A percentile compares a stretch with the other conserved stretches of the same genome.
These are phyloP conservation scores for Rubroboletus satanas DNA, from an alignment of 768 basidiomycete species.

Conservation along the genomic window DNA sequence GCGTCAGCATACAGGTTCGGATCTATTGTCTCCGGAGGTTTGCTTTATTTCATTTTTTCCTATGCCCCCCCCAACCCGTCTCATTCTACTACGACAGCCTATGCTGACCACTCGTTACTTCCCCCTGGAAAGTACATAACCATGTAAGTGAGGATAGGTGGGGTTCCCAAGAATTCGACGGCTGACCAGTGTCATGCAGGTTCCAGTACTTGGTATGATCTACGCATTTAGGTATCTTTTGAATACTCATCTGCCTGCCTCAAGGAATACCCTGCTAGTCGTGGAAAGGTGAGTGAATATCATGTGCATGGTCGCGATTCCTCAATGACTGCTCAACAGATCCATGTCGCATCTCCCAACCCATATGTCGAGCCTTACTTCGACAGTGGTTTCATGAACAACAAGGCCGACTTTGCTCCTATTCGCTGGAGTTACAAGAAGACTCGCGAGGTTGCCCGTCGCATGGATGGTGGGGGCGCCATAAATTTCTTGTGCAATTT, in stretches of 20 bases:
- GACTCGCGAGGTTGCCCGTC: conserved; percentile 65
- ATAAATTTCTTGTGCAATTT: not conserved
- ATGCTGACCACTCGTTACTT: conserved; percentile 66
- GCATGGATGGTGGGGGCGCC: conserved; percentile 56
- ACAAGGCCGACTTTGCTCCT: conserved; percentile 73
- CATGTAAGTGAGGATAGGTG: conserved; percentile 39
- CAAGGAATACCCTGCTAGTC: conserved; percentile 65
- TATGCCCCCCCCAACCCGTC: not conserved
- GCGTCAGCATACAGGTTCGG: conserved; percentile 42
- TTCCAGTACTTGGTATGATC: conserved; percentile 57
- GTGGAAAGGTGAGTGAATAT: conserved; percentile 49
- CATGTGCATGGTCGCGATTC: too few relatives aligned
- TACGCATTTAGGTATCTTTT: not conserved
- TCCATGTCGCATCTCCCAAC: conserved; percentile 57
- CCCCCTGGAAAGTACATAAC: conserved; percentile 71
- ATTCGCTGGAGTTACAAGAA: conserved; percentile 78
- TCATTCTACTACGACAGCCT: conserved; percentile 36
- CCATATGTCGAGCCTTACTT: conserved; percentile 63
- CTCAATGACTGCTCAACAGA: conserved; percentile 33
- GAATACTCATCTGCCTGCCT: not conserved
- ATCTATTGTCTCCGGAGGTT: conserved; percentile 61
- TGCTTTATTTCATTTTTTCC: not conserved
- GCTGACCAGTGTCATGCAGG: conserved; percentile 3
- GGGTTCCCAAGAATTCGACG: conserved; percentile 20
- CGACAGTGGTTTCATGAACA: conserved; percentile 76